Base-by-base conservation (phyloP, 2,329 filamentous ascomycete genomes). In the Alternaria brassicicola region DNA sequence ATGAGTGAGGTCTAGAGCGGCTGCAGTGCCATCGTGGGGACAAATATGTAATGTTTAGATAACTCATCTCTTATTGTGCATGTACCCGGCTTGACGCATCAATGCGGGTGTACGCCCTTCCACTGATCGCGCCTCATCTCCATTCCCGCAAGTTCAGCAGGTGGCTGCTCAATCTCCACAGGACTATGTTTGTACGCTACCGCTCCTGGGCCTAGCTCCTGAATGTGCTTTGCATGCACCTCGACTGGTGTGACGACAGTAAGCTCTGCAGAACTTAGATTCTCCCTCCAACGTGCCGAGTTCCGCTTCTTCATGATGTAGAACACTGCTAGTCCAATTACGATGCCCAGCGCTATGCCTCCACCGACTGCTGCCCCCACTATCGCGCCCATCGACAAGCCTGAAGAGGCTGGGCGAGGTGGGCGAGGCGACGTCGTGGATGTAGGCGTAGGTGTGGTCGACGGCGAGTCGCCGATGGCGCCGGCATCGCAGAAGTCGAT, bases 401-500 rank as follows among this genome's bases (percentile, higher is more conserved):
- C 39, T 19, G 55, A 58, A 12, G 55, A 58, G 45, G 21, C 5
- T 15, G 43, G 13, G 21, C 23, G 31, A 21, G 47, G 33, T 10
- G 47, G 21, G 21, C 19, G 21, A 15, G 19, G 28, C 19, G 46
- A 23, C 3, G 23, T 4, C 8, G 39, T 28, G 26, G 17, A n/a
- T 1, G 45, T 39, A 43, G 21, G 43, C 19, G 47, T 19, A 13
- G 36, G 19, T 13, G n/a, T 52, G 15, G 35, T 6, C 36, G 47
- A 41, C 5, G 54, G 41, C 6, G 42, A 42, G 19, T 53, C 9
- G 23, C 9, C 33, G 19, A 19, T 33, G 33, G 12, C 38, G 15
- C 13, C 35, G 19, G 38, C 31, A 21, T 58, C 51, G 38, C 55
- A 58, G 21, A 55, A 58, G 38, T 58, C 51, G 12, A 58, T 58